These are phyloP conservation scores for Lepidium sativum DNA, from an alignment of 345 rosid species.

Conservation along the genomic window DNA sequence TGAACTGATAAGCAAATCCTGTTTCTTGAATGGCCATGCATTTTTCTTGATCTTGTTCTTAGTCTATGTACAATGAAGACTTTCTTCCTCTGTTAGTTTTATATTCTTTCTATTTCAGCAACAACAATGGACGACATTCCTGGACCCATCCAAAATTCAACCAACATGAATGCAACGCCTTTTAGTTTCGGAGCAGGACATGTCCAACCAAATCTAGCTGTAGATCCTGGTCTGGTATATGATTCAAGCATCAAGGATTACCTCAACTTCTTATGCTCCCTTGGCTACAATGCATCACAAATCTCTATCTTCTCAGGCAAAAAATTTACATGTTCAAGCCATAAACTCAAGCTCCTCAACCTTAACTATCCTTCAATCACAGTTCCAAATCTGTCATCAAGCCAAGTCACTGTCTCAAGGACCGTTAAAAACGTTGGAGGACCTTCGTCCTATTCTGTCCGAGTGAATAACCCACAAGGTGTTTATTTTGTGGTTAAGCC, in stretches of 20 bases:
- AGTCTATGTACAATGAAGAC: neutral
- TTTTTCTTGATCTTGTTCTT: neutral
- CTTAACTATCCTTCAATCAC: conserved; percentile 90
- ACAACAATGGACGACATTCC: conserved; percentile 41
- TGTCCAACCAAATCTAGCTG: conserved; percentile 64
- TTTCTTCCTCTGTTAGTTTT: neutral
- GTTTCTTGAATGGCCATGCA: neutral
- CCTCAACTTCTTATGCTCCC: conserved; percentile 58
- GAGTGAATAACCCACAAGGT: conserved; percentile 35
- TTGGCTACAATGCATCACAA: conserved; percentile 48
- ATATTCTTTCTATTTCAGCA: conserved; percentile 29
- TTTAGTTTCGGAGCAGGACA: conserved; percentile 83
- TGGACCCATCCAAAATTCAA: conserved; percentile 38
- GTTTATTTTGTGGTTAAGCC: conserved; percentile 48
- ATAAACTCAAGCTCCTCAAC: conserved; percentile 25
- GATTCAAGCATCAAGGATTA: conserved; percentile 48
- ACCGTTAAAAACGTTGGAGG: conserved; percentile 65
- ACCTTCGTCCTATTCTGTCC: conserved; percentile 44
- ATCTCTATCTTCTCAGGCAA: conserved; percentile 30
- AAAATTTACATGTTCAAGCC: conserved; percentile 38
- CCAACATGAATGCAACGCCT: conserved; percentile 45
- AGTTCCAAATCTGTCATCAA: conserved; percentile 26
- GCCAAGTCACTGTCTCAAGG: conserved; percentile 35
- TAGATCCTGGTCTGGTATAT: conserved; percentile 76
- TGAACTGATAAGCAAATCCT: neutral